A percentile compares a stretch with the other conserved stretches of the same genome.
Evolutionary conservation across 805 yeast genomes (phyloP).

Genomic region (Nakazawaea holstii): DNA sequence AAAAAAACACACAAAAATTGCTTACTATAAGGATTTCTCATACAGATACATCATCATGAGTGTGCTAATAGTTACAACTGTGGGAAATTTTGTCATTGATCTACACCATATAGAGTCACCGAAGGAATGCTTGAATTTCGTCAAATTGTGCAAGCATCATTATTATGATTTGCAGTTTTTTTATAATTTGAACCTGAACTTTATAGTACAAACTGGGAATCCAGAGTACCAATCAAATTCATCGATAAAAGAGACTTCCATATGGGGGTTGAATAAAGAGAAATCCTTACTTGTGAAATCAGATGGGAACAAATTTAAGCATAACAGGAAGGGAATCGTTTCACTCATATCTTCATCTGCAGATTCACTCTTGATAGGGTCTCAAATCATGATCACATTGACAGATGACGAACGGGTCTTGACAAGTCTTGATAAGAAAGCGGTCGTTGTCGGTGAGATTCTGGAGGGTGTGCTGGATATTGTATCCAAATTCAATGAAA

Average conservation of each 20-base stretch:
- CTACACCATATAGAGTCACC: constrained; percentile 30
- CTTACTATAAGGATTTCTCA: background rate
- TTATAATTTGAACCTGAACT: constrained; percentile 34
- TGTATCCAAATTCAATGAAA: constrained; percentile 36
- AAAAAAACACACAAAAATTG: background rate
- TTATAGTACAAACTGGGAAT: constrained; percentile 40
- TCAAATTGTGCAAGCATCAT: constrained; percentile 47
- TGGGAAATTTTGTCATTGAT: constrained; percentile 50
- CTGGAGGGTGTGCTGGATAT: constrained; percentile 39
- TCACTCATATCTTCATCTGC: constrained; percentile 17
- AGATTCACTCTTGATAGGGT: constrained; percentile 23
- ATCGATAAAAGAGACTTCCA: constrained; percentile 23
- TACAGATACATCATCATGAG: constrained; percentile 25
- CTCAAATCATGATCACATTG: constrained; percentile 33
- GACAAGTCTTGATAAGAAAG: constrained; percentile 18
- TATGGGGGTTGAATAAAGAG: constrained; percentile 23
- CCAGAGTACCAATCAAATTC: constrained; percentile 34
- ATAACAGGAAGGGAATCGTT: constrained; percentile 29
- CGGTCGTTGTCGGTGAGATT: constrained; percentile 42
- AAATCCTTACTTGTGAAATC: background rate
- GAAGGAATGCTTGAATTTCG: constrained; percentile 37
- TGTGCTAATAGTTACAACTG: constrained; percentile 30
- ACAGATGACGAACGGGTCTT: constrained; percentile 20
- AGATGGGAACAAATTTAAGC: constrained; percentile 20
- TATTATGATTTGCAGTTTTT: constrained; percentile 50